phyloP scores from a whole-genome alignment of 768 basidiomycete species.

The Termitomyces sp. region DNA sequence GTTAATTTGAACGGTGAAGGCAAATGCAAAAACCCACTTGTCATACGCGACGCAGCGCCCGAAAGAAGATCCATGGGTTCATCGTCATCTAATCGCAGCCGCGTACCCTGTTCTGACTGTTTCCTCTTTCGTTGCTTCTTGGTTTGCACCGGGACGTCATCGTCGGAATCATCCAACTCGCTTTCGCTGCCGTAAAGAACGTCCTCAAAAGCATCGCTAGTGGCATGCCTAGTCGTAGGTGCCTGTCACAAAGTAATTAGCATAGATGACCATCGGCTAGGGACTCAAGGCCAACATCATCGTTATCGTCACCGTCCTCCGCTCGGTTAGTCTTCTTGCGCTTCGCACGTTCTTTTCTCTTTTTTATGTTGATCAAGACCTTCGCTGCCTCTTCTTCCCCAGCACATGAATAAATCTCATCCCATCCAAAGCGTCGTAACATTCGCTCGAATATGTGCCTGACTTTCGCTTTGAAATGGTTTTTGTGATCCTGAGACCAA shows the following conservation, averaged over 20 bases:
- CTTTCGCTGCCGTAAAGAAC: constrained; percentile 96
- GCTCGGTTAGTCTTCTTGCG: constrained; percentile 66
- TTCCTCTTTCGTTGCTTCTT: constrained; percentile 25
- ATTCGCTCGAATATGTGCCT: constrained; percentile 96
- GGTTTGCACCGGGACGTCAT: constrained; percentile 35
- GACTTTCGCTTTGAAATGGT: constrained; percentile 97
- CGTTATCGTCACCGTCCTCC: constrained; percentile 46
- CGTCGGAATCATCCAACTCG: constrained; percentile 71
- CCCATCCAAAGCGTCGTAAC: constrained; percentile 85
- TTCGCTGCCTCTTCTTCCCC: constrained; percentile 81
- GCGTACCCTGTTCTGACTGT: constrained; percentile 38
- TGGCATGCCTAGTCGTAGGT: constrained; percentile 40
- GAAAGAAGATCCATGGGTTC: constrained; percentile 94
- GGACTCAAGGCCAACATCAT: constrained; percentile 19
- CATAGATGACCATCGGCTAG: background rate
- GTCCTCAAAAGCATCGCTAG: constrained; percentile 93
- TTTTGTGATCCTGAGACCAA: constrained; percentile 98
- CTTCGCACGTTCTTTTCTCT: constrained; percentile 91
- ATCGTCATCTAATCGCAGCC: constrained; percentile 81
- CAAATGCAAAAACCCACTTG: constrained; percentile 44
- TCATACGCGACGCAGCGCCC: constrained; percentile 65
- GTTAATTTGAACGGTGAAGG: background rate
- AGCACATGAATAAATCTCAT: constrained; percentile 70
- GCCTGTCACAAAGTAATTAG: constrained; percentile 24
- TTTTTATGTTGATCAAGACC: constrained; percentile 90